Percentiles rank a stretch among this genome's conserved stretches.
Conservation (phyloP, 257 asterid genomes). For the Dorcoceras hygrometricum region DNA sequence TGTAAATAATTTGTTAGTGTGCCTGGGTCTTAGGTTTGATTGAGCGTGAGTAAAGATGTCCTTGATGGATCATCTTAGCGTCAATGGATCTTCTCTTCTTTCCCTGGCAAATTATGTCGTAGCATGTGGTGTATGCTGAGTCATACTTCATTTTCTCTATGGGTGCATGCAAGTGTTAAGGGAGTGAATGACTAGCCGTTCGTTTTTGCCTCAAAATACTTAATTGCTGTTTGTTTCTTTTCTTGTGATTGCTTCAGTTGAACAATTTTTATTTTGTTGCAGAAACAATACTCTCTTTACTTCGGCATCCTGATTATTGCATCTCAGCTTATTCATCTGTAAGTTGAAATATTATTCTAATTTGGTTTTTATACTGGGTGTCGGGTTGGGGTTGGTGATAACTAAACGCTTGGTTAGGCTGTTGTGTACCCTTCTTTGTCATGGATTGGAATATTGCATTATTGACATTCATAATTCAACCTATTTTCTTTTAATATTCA, state of each 20-base stretch:
- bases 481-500: constrained; percentile 1
- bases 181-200: constrained; percentile 1
- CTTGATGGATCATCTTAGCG: no score
- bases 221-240: neutral
- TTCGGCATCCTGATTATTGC: constrained; percentile 96
- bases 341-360: constrained; percentile 34
- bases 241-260: constrained; percentile 2
- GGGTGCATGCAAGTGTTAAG: neutral
- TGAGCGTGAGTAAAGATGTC: no score
- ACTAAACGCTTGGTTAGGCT: constrained; percentile 6
- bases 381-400: neutral
- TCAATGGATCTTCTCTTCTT: no score
- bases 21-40: no score
- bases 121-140: neutral
- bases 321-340: constrained; percentile 88
- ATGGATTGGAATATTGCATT: neutral
- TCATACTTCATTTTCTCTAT: neutral
- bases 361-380: neutral
- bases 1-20: no score
- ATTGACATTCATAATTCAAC: neutral
- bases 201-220: neutral
- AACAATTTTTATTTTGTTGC: constrained; percentile 37
- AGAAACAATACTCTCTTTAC: constrained; percentile 93
- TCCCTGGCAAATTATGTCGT: neutral
- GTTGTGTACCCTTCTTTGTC: neutral